phyloP scores from a whole-genome alignment of 2,329 filamentous ascomycete genomes.

The Colletotrichum nymphaeae region DNA sequence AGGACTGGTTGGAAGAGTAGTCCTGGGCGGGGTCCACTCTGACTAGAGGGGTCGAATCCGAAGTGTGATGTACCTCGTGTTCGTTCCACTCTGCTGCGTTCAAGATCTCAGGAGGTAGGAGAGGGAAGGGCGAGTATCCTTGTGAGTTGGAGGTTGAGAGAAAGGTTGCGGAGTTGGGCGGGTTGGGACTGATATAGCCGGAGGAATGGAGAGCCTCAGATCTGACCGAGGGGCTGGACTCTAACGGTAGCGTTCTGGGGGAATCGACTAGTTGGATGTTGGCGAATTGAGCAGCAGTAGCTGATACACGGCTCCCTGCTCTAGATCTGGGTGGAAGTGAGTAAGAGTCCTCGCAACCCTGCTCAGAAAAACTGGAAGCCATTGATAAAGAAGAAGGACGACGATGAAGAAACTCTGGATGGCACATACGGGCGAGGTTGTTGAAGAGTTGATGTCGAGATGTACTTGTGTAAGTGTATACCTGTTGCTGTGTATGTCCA shows the following conservation, averaged over 20 bases:
- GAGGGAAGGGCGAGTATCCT: slow-evolving; percentile 43
- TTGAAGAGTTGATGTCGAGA: slow-evolving; percentile 11
- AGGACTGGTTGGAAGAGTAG: slow-evolving; percentile 38
- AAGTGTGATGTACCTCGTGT: slow-evolving; percentile 35
- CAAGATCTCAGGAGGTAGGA: slow-evolving; percentile 42
- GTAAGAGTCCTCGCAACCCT: slow-evolving; percentile 44
- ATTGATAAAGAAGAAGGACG: slow-evolving; percentile 41
- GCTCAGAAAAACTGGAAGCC: slow-evolving; percentile 42
- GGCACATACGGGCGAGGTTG: slow-evolving; percentile 41
- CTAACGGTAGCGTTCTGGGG: slow-evolving; percentile 38
- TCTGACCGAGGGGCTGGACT: slow-evolving; percentile 39
- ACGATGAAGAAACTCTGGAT: slow-evolving; percentile 41
- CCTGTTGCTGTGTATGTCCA: slow-evolving; percentile 21
- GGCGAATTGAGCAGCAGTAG: slow-evolving; percentile 41
- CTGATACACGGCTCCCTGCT: slow-evolving; percentile 44
- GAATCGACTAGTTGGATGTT: slow-evolving; percentile 42
- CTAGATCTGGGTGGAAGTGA: slow-evolving; percentile 49
- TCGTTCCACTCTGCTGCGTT: slow-evolving; percentile 47
- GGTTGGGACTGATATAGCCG: slow-evolving; percentile 42
- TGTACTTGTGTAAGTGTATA: slow-evolving; percentile 6
- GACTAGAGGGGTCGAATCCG: slow-evolving; percentile 41
- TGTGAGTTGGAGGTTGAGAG: slow-evolving; percentile 39
- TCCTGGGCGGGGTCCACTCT: slow-evolving; percentile 47
- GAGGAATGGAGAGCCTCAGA: slow-evolving; percentile 40
- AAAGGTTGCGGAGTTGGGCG: slow-evolving; percentile 41